A percentile compares a stretch with the other conserved stretches of the same genome.
Conservation (phyloP, 2,329 filamentous ascomycete species). For the Trichoderma breve region DNA sequence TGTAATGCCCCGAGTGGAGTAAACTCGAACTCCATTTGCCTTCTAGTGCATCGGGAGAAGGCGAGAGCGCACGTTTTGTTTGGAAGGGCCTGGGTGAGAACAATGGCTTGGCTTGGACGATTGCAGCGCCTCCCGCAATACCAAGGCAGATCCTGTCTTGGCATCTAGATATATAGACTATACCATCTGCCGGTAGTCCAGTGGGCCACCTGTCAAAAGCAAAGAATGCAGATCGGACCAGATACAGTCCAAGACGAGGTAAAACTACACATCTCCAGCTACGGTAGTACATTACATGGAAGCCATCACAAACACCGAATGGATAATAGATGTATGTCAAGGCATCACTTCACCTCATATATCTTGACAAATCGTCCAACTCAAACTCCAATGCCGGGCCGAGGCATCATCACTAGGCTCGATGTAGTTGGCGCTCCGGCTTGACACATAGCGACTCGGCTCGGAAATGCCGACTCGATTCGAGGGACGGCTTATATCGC, state of each 20-base stretch:
- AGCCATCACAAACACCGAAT: neutral
- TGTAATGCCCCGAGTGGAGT: neutral
- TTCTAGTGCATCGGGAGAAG: neutral
- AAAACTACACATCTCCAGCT: neutral
- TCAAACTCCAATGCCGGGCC: neutral
- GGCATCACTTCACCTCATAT: neutral
- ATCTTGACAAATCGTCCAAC: neutral
- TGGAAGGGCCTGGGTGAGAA: neutral
- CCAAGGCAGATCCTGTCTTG: neutral
- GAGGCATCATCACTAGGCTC: neutral
- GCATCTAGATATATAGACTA: neutral
- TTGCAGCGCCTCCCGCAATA: neutral
- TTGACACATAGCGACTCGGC: neutral
- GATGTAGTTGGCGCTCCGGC: neutral
- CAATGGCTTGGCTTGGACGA: neutral
- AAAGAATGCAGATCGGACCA: neutral
- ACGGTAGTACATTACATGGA: neutral
- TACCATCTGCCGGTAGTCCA: neutral
- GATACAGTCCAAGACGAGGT: neutral
- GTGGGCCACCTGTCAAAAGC: neutral
- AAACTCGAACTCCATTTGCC: neutral
- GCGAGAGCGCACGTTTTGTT: neutral
- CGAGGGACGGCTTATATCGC: neutral
- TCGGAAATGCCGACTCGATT: slow-evolving; percentile 4
- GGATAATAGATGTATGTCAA: neutral